Evolutionary conservation across 2,329 filamentous ascomycete genomes (phyloP), one percentile per base, ranked within the genome.

Genomic region (Aureobasidium sp.): DNA sequence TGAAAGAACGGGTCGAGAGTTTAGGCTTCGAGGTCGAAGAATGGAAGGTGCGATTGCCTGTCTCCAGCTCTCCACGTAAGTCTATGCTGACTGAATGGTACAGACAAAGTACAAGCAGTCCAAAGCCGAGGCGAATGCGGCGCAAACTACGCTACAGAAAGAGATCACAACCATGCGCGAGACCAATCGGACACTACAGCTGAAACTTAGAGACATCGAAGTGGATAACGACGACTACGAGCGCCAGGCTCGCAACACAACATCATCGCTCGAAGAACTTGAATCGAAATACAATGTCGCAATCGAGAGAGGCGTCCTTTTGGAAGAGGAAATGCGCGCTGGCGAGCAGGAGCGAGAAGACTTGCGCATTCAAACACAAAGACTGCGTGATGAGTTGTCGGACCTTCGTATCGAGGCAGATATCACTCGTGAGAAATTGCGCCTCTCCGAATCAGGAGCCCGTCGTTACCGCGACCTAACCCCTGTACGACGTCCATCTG

Each of bases 171-270:
- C 84, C 9, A 81, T 99, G 68, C 88, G 94, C 71, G 92, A 99
- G 67, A 75, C 85, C 53, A 95, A 91, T 74, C 82, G 94, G 66
- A 86, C 87, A 3, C 77, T 97, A 64, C 89, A 94, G 69, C 80
- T 96, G 65, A 90, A 84, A 75, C 79, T 99, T 62, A 87, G 94
- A 67, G 94, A 99, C 74, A 96, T 93, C 68, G 94, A 99, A 76
- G 94, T 99, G 61, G 91, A 90, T 73, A 99, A 97, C 77, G 94
- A 99, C 79, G 94, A 99, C 75, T 97, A 93, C 72, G 94, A 99
- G 79, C 87, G 91, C 67, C 93, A 97, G 77, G 93, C 94, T 67
- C 87, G 94, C 68, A 94, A 97, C 75, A 97, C 93, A 32, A 92
- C 91, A 39, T 97, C 92, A 48, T 97, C 93, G 55, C 84, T 97